phyloP scores from a whole-genome alignment of 371 early-diverging fungal species.

The Funneliformis caledonium region DNA sequence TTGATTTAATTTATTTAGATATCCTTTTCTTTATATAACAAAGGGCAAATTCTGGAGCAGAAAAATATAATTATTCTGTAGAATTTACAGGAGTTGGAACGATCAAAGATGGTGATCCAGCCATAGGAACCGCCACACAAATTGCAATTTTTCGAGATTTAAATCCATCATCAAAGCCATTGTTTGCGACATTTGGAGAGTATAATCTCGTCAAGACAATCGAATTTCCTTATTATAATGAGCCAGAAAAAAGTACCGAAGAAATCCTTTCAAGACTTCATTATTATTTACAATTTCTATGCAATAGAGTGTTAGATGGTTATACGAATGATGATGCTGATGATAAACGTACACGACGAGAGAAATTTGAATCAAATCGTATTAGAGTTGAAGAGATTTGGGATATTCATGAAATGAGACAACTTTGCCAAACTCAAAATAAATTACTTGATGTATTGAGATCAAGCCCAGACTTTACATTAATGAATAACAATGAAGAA shows the following conservation, averaged over 20 bases:
- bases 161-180: not conserved
- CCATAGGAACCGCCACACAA: constrained; percentile 79
- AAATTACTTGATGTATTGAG: constrained; percentile 17
- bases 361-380: not conserved
- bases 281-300: constrained; percentile 31
- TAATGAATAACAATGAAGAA: not conserved
- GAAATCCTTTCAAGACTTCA: constrained; percentile 28
- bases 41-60: constrained; percentile 60
- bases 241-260: constrained; percentile 24
- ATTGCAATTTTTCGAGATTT: constrained; percentile 66
- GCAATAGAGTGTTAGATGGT: constrained; percentile 5
- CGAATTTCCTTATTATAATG: constrained; percentile 26
- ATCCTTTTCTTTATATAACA: constrained; percentile 43
- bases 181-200: not conserved
- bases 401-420: constrained; percentile 33
- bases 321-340: not conserved
- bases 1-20: not conserved
- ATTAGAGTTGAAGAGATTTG: constrained; percentile 27
- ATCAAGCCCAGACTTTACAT: constrained; percentile 25
- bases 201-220: constrained; percentile 27
- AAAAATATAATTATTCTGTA: constrained; percentile 65
- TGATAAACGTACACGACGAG: not conserved
- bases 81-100: constrained; percentile 73
- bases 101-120: constrained; percentile 49
- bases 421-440: constrained; percentile 15